A percentile compares a stretch with the other conserved stretches of the same genome.
Evolutionary conservation across 1,284 basidiomycete genomes (phyloP).

Genomic region (Leccinum olivaceoglutinosum): DNA sequence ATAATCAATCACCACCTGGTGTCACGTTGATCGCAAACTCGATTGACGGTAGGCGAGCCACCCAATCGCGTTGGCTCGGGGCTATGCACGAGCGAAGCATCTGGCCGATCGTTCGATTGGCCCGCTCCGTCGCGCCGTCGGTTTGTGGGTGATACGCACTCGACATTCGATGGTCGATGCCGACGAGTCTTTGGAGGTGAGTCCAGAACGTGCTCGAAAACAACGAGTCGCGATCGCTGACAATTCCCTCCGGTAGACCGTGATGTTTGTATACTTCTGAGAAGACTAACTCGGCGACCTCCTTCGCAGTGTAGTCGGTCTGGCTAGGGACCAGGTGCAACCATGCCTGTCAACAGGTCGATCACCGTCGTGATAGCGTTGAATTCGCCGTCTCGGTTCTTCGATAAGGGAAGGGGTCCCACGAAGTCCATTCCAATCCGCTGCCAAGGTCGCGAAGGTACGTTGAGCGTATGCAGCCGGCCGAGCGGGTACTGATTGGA

Average conservation of each 20-base stretch:
- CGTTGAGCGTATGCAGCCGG: too few relatives aligned
- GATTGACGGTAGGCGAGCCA: too few relatives aligned
- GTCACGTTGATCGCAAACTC: conserved; percentile 39
- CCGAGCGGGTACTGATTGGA: too few relatives aligned
- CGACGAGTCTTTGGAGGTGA: background rate
- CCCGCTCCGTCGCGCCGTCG: too few relatives aligned
- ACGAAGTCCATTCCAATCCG: background rate
- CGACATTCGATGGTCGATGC: background rate
- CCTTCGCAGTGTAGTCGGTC: background rate
- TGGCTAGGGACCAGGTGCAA: background rate
- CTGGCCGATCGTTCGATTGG: too few relatives aligned
- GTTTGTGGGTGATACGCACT: too few relatives aligned
- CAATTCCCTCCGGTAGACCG: background rate
- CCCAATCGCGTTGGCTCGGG: too few relatives aligned
- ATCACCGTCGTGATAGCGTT: background rate
- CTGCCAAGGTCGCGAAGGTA: background rate
- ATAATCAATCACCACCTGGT: conserved; percentile 75
- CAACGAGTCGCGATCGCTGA: background rate
- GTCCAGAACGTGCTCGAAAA: background rate
- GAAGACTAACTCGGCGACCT: background rate
- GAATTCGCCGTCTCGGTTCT: background rate
- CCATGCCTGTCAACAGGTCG: background rate
- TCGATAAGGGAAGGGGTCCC: background rate
- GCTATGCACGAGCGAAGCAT: too few relatives aligned
- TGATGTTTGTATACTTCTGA: background rate